Conservation (phyloP, 2,329 filamentous ascomycete genomes). For the Alternaria sp. region DNA sequence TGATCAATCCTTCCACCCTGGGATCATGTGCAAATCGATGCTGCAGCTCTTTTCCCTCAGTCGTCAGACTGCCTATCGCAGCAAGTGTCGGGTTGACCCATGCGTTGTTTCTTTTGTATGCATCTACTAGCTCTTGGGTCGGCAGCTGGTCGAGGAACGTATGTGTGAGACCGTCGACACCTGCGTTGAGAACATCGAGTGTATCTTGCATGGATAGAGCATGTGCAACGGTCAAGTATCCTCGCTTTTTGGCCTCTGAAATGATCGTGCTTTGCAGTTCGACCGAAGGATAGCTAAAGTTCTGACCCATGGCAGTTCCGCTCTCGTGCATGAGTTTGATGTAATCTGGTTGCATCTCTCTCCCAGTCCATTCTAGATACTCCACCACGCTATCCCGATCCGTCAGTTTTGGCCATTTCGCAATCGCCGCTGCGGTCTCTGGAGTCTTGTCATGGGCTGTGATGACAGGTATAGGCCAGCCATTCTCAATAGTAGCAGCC, state of each 20-base stretch:
- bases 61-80: slow-evolving; percentile 52
- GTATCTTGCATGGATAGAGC: slow-evolving; percentile 52
- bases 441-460: slow-evolving; percentile 49
- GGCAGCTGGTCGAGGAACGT: slow-evolving; percentile 53
- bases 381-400: slow-evolving; percentile 52
- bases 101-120: slow-evolving; percentile 53
- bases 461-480: slow-evolving; percentile 60
- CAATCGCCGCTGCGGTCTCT: slow-evolving; percentile 51
- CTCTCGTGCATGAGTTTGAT: slow-evolving; percentile 63
- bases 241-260: slow-evolving; percentile 48
- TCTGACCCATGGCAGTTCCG: slow-evolving; percentile 51
- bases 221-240: slow-evolving; percentile 53
- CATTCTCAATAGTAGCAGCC: slow-evolving; percentile 61
- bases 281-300: slow-evolving; percentile 52
- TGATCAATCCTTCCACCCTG: slow-evolving; percentile 46
- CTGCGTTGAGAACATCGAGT: slow-evolving; percentile 52
- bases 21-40: slow-evolving; percentile 53
- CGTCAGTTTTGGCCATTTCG: slow-evolving; percentile 58
- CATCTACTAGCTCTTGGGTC: slow-evolving; percentile 51
- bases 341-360: slow-evolving; percentile 56
- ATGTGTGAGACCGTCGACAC: slow-evolving; percentile 56
- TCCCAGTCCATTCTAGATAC: slow-evolving; percentile 53
- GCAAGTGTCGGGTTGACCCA: slow-evolving; percentile 56
- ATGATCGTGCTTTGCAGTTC: slow-evolving; percentile 58
- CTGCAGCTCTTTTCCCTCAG: slow-evolving; percentile 51